Percentiles rank a stretch among this genome's conserved stretches.
Evolutionary conservation across 306 rosid species (phyloP).

Genomic region (Citrullus amarus): DNA sequence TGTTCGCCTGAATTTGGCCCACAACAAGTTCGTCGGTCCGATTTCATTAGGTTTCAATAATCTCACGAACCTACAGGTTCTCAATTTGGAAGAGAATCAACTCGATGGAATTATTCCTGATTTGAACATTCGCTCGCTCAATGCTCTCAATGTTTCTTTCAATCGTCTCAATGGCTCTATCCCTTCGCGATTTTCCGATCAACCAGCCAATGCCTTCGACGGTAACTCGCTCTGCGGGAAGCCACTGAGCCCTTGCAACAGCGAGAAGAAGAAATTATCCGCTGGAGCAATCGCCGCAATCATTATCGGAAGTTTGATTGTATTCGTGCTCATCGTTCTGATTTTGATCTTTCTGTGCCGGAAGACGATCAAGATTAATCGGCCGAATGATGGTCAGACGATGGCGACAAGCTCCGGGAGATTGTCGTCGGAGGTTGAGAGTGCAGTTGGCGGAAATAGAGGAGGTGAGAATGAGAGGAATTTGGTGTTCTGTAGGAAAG

Average conservation of each 20-base stretch:
- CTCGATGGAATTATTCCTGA: slow-evolving; percentile 59
- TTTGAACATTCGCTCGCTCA: slow-evolving; percentile 22
- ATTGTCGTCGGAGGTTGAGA: background rate
- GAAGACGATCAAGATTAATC: slow-evolving; percentile 10
- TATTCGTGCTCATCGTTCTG: slow-evolving; percentile 25
- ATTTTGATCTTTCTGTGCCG: slow-evolving; percentile 34
- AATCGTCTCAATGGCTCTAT: slow-evolving; percentile 53
- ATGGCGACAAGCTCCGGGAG: background rate
- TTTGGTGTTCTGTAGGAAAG: slow-evolving; percentile 60
- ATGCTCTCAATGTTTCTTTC: slow-evolving; percentile 54
- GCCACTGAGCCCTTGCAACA: slow-evolving; percentile 49
- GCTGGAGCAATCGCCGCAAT: slow-evolving; percentile 79
- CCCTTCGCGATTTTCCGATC: slow-evolving; percentile 30
- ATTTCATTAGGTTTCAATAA: slow-evolving; percentile 35
- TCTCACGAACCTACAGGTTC: slow-evolving; percentile 36
- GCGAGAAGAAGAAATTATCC: slow-evolving; percentile 29
- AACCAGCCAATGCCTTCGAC: slow-evolving; percentile 20
- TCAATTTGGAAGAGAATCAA: slow-evolving; percentile 41
- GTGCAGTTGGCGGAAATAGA: slow-evolving; percentile 9
- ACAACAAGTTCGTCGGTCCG: slow-evolving; percentile 51
- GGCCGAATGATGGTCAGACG: slow-evolving; percentile 9
- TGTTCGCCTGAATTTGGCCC: slow-evolving; percentile 40
- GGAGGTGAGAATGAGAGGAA: slow-evolving; percentile 22
- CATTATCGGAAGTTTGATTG: slow-evolving; percentile 49
- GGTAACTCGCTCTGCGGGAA: slow-evolving; percentile 76